Percentiles rank a stretch among this genome's conserved stretches.
phyloP scores from a whole-genome alignment of 805 yeast species.

The Hemisphaericaspora nanyangensis region DNA sequence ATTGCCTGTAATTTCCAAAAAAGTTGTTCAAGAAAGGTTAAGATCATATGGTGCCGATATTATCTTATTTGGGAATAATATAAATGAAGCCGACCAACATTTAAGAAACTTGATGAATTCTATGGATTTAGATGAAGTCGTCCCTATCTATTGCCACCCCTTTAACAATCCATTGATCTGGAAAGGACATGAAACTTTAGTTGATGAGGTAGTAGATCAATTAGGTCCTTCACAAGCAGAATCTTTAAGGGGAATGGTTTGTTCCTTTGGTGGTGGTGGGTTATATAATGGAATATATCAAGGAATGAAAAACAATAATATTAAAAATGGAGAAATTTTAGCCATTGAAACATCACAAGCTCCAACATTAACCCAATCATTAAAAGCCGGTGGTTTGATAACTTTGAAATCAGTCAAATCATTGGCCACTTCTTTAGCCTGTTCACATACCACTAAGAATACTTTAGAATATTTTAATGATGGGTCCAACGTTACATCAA shows the following conservation, averaged over 20 bases:
- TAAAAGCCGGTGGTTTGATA: slow-evolving; percentile 43
- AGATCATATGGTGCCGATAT: slow-evolving; percentile 48
- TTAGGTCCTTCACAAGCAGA: slow-evolving; percentile 10
- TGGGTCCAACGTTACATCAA: slow-evolving; percentile 11
- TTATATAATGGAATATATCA: slow-evolving; percentile 48
- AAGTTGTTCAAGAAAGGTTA: slow-evolving; percentile 43
- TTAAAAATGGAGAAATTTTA: slow-evolving; percentile 25
- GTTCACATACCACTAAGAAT: slow-evolving; percentile 50
- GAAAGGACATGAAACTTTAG: slow-evolving; percentile 50
- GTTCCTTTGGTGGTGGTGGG: slow-evolving; percentile 60
- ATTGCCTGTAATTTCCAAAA: slow-evolving; percentile 50
- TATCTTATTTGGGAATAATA: slow-evolving; percentile 41
- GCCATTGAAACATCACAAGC: slow-evolving; percentile 61
- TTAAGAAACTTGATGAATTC: slow-evolving; percentile 24
- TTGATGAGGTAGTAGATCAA: slow-evolving; percentile 42
- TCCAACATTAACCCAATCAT: slow-evolving; percentile 52
- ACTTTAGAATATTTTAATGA: slow-evolving; percentile 39
- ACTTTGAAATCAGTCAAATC: slow-evolving; percentile 45
- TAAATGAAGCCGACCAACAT: slow-evolving; percentile 50
- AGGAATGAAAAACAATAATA: slow-evolving; percentile 37
- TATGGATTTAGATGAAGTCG: slow-evolving; percentile 15
- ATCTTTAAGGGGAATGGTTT: slow-evolving; percentile 42
- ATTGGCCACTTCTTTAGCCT: slow-evolving; percentile 63
- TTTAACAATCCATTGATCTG: slow-evolving; percentile 49
- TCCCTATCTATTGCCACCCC: slow-evolving; percentile 52